Evolutionary conservation across 441 rosid species (phyloP).

Genomic region (Aquilaria agallochum): DNA sequence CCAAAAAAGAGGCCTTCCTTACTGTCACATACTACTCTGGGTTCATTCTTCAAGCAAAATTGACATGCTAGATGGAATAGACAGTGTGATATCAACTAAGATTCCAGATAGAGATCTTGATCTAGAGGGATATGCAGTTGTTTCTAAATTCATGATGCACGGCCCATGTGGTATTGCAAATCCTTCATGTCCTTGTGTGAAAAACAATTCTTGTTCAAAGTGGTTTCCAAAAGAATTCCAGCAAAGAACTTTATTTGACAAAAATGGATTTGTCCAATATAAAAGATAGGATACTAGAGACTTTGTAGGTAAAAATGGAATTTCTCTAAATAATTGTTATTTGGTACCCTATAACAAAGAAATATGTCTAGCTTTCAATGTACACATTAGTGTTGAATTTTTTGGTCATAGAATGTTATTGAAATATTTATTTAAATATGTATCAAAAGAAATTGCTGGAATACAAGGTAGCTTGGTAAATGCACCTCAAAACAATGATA

Average conservation of each 20-base stretch:
- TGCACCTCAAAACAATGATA: too few species aligned
- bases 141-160: background rate
- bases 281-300: background rate
- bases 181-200: background rate
- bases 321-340: background rate
- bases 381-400: background rate
- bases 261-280: background rate
- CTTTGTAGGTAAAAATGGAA: background rate
- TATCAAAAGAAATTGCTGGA: background rate
- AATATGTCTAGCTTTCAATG: too few species aligned
- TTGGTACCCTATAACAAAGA: background rate
- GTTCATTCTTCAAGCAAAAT: background rate
- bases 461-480: background rate
- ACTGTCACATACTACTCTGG: background rate
- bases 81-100: background rate
- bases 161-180: background rate
- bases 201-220: background rate
- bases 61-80: background rate
- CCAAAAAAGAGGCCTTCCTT: background rate
- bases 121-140: background rate
- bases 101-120: background rate
- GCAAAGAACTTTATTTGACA: background rate
- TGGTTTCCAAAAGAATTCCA: background rate
- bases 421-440: background rate
- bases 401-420: background rate